phyloP scores from a whole-genome alignment of 2,329 filamentous ascomycete genomes.

The Chaetomium sp. region DNA sequence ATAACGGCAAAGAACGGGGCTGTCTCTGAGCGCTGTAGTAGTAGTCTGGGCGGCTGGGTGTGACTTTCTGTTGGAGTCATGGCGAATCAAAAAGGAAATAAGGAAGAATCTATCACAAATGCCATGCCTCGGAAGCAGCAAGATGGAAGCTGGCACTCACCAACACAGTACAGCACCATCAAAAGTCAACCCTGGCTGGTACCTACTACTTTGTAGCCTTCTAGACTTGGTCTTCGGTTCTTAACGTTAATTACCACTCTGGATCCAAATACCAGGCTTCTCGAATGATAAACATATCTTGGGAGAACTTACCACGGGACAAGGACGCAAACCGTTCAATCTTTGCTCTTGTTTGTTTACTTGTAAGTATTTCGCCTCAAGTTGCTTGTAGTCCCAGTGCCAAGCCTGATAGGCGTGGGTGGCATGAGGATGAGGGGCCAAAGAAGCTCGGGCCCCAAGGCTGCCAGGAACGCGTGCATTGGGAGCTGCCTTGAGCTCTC shows the following conservation, averaged over 20 bases:
- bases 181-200: background rate
- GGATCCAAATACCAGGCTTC: too few species aligned
- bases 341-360: too few species aligned
- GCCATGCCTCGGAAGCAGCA: background rate
- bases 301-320: too few species aligned
- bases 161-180: background rate
- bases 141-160: background rate
- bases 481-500: constrained; percentile 34
- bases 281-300: too few species aligned
- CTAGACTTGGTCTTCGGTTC: background rate
- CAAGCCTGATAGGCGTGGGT: background rate
- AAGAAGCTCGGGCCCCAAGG: constrained; percentile 15
- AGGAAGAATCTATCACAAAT: constrained; percentile 2
- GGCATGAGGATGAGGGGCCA: background rate
- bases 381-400: background rate
- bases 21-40: background rate
- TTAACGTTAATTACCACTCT: background rate
- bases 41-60: background rate
- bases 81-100: constrained; percentile 18
- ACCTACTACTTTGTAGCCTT: background rate
- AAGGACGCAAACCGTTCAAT: too few species aligned
- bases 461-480: constrained; percentile 31
- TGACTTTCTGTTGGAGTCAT: constrained; percentile 9
- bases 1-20: background rate
- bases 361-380: background rate